Evolutionary conservation across 1,139 yeast genomes (phyloP), one percentile per base, ranked within the genome.

Genomic region (Kodamaea derodonti): DNA sequence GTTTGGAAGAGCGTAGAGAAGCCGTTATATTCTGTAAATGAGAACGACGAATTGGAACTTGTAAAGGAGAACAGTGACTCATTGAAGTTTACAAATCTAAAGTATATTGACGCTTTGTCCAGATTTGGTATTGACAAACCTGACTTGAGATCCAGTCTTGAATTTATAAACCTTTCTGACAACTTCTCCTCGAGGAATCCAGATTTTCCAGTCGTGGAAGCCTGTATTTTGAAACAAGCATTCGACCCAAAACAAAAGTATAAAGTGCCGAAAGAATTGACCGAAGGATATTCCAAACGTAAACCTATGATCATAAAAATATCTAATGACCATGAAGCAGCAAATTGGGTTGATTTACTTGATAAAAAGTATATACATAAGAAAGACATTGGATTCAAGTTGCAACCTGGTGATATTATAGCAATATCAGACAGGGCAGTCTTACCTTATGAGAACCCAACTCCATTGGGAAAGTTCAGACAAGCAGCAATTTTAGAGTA

Each of bases 101-200:
- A 75, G 2, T 92, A 92, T 49, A 47, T 56, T 1, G 84, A 85
- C 8, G 95, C 90, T 0, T 70, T 94, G 57, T 54, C 74, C 2
- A 65, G 62, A 16, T 92, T 78, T 51, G 99, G 99, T 16, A 85
- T 90, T 35, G 99, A 92, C 54, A 92, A 92, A 56, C 99, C 99
- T 0, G 97, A 92, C 55, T 59, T 92, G 45, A 69, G 97, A 40
- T 81, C 84, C 0, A 57, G 62, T 5, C 49, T 86, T 28, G 57
- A 67, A 25, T 75, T 90, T 29, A 44, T 54, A 2, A 68, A 76
- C 39, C 49, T 88, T 18, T 60, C 74, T 1, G 54, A 58, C 2
- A 67, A 47, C 43, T 75, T 69, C 30, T 46, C 35, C 6, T 63
- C 70, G 3, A 62, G 60, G 4, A 54, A 59, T 45, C 42, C 59